phyloP scores from a whole-genome alignment of 495 filamentous ascomycete genomes.

The Bacidia gigantensis region DNA sequence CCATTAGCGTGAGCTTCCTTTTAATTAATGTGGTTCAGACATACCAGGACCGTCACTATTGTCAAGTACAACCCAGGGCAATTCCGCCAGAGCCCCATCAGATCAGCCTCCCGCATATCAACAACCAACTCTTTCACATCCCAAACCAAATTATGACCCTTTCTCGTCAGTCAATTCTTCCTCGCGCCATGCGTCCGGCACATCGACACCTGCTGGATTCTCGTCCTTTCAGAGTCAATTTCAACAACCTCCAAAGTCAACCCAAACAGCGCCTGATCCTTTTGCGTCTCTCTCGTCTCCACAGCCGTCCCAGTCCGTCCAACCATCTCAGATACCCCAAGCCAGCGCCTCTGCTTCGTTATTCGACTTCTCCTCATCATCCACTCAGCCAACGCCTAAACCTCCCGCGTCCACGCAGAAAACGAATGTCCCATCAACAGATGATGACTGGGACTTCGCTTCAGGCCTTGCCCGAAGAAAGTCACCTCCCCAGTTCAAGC shows the following conservation, averaged over 20 bases:
- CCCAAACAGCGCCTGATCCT: conserved; percentile 39
- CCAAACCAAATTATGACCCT: conserved; percentile 45
- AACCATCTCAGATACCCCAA: conserved; percentile 21
- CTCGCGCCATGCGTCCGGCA: conserved; percentile 34
- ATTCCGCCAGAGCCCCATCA: conserved; percentile 32
- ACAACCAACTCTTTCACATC: conserved; percentile 24
- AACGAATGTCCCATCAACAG: conserved; percentile 25
- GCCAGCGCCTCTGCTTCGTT: conserved; percentile 23
- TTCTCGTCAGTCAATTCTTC: conserved; percentile 36
- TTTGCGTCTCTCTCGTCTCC: conserved; percentile 53
- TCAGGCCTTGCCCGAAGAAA: conserved; percentile 68
- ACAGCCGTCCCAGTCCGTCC: conserved; percentile 17
- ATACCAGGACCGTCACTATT: conserved; percentile 50
- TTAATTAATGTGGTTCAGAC: conserved; percentile 24
- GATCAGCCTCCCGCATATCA: conserved; percentile 24
- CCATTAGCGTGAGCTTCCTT: neutral
- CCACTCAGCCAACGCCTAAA: conserved; percentile 15
- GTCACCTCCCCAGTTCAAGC: conserved; percentile 39
- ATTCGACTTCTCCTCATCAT: conserved; percentile 27
- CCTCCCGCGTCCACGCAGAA: conserved; percentile 8
- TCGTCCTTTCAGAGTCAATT: conserved; percentile 16
- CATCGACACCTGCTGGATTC: conserved; percentile 32
- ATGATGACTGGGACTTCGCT: conserved; percentile 89
- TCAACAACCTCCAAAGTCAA: conserved; percentile 26
- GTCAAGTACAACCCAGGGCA: conserved; percentile 47